Conservation (phyloP, 768 basidiomycete species). For the Rhodotorula diobovata region DNA sequence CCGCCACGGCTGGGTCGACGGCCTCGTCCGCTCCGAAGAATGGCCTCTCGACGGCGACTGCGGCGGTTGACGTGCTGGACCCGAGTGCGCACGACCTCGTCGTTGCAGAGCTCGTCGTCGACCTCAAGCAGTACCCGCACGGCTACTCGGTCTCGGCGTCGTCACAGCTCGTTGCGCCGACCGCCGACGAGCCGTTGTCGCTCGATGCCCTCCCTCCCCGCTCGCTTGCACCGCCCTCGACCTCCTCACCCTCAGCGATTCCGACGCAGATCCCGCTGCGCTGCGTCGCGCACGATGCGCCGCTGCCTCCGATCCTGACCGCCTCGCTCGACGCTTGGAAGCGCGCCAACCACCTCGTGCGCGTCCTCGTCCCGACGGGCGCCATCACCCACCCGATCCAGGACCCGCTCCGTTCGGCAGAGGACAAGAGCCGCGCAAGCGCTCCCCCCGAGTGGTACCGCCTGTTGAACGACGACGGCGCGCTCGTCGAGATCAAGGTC, state of each 20-base stretch:
- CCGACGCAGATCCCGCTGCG: conserved; percentile 43
- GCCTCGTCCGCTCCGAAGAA: conserved; percentile 34
- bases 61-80: conserved; percentile 10
- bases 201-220: conserved; percentile 34
- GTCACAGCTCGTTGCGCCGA: conserved; percentile 3
- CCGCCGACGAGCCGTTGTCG: conserved; percentile 52
- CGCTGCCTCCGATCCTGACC: conserved; percentile 62
- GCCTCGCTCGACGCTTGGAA: conserved; percentile 53
- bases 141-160: conserved; percentile 59
- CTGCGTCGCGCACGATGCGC: conserved; percentile 67
- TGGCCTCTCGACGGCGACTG: background rate
- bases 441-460: conserved; percentile 55
- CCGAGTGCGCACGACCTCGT: conserved; percentile 62
- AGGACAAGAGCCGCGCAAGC: conserved; percentile 52
- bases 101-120: conserved; percentile 72
- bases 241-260: background rate
- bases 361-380: conserved; percentile 74
- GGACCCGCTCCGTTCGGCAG: conserved; percentile 75
- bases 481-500: conserved; percentile 59
- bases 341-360: conserved; percentile 63
- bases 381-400: conserved; percentile 69
- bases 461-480: conserved; percentile 57
- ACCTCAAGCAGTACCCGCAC: conserved; percentile 70
- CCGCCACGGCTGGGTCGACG: background rate
- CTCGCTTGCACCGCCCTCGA: background rate